phyloP scores from a whole-genome alignment of 345 rosid species.

The Eucalyptus melliodora region DNA sequence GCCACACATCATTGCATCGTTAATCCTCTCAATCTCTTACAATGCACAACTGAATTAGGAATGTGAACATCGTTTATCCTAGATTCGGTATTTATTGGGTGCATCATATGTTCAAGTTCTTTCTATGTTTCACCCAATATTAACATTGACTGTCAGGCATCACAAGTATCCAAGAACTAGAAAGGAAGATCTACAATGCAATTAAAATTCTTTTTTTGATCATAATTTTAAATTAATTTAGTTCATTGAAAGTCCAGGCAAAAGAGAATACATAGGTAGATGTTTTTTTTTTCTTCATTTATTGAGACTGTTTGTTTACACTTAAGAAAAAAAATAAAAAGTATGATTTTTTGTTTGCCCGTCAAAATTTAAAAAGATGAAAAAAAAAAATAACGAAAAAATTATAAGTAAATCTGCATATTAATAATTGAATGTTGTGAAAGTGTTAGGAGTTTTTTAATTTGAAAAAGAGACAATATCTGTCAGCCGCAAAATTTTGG shows the following conservation, averaged over 20 bases:
- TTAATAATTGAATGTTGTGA: neutral
- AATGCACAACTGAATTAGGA: neutral
- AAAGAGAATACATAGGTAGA: neutral
- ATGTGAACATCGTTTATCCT: neutral
- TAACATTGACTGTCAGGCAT: too few relatives aligned
- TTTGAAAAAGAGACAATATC: neutral
- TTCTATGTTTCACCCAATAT: neutral
- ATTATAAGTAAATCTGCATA: neutral
- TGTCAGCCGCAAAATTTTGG: neutral
- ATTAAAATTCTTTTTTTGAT: too few relatives aligned
- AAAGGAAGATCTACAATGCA: neutral
- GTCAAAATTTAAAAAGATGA: neutral
- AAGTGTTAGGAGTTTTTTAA: neutral
- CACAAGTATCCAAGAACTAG: neutral
- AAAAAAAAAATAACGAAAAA: too few relatives aligned
- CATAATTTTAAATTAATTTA: too few relatives aligned
- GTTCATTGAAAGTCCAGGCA: neutral
- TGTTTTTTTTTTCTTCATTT: neutral
- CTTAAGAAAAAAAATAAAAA: too few relatives aligned
- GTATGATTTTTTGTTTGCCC: neutral
- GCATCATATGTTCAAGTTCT: neutral
- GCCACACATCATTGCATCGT: neutral
- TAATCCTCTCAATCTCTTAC: neutral
- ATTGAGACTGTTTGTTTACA: neutral
- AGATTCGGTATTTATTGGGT: neutral